Base-by-base conservation (phyloP, 345 rosid genomes). In the Gossypium sturtianum region DNA sequence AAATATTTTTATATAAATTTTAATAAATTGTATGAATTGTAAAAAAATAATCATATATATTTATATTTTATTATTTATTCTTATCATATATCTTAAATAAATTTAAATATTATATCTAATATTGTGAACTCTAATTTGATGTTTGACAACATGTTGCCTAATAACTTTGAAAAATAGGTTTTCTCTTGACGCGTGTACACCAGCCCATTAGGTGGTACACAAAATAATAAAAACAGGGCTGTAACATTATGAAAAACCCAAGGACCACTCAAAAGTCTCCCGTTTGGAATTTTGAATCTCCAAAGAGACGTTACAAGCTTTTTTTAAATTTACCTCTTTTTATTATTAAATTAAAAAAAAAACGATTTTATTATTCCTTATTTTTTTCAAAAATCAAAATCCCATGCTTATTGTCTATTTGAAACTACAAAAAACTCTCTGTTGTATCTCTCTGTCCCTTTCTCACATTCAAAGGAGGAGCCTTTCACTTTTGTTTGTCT, bases 221-320 rank as follows among this genome's bases (percentile, higher is more conserved):
- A 60, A 60, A 25, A 7, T 48, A 25, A 72, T 1, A 0, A 12
- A 53, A 75, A 78, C 57, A 25, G 0, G 0, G 0, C 4, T 1
- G 80, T 80, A 9, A 17, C 20, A 41, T 49, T 85, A 75, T 76
- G 73, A 78, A 0, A 10, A 23, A 9, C 65, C 80, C 44, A 0
- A 13, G 29, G 47, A 66, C 49, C 78, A 69, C 38, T 58, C 79
- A 0, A 20, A 17, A 60, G 74, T 45, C 78, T 63, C 76, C 70
- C 70, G 75, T 82, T 88, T 72, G 81, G 83, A 85, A 85, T 90
- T 29, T 90, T 87, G 92, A 88, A 88, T 76, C 89, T 84, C 74
- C 77, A 66, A 68, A 90, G 92, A 87, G 95, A 87, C 95, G 95
- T 90, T 90, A 75, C 22, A 75, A 53, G 25, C 77, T 64, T 81